Percentiles rank a stretch among this genome's conserved stretches.
These are phyloP conservation scores for Terfezia claveryi DNA, from an alignment of 495 filamentous ascomycete genomes.

Conservation along the genomic window DNA sequence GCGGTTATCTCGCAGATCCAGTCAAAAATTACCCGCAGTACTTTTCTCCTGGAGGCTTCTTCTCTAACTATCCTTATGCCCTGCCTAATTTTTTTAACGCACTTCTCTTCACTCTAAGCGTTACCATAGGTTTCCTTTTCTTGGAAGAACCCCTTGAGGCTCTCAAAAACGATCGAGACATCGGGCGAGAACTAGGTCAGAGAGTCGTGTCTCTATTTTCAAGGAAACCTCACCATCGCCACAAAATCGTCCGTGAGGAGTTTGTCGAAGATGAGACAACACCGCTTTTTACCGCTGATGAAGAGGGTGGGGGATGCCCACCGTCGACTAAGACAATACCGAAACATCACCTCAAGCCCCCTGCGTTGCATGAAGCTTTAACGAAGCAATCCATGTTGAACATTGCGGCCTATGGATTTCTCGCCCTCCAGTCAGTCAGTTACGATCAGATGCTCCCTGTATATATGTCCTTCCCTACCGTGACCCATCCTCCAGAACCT, in stretches of 20 bases:
- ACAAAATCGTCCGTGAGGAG: slow-evolving; percentile 18
- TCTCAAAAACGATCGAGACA: slow-evolving; percentile 26
- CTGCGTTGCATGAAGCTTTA: slow-evolving; percentile 44
- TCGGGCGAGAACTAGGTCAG: slow-evolving; percentile 28
- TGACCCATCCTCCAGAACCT: slow-evolving; percentile 17
- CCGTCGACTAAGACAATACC: slow-evolving; percentile 17
- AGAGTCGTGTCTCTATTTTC: slow-evolving; percentile 22
- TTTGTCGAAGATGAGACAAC: slow-evolving; percentile 16
- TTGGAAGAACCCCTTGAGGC: slow-evolving; percentile 38
- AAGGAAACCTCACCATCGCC: slow-evolving; percentile 16
- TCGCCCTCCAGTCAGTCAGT: slow-evolving; percentile 52
- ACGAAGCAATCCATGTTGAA: slow-evolving; percentile 54
- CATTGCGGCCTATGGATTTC: slow-evolving; percentile 31
- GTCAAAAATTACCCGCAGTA: slow-evolving; percentile 41
- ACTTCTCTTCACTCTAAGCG: slow-evolving; percentile 47
- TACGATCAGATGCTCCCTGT: slow-evolving; percentile 56
- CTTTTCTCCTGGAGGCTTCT: slow-evolving; percentile 43
- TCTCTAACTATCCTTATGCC: slow-evolving; percentile 54
- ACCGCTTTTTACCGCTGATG: slow-evolving; percentile 15
- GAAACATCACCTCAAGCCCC: slow-evolving; percentile 13
- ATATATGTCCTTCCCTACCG: slow-evolving; percentile 38
- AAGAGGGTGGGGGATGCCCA: slow-evolving; percentile 1
- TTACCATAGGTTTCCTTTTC: slow-evolving; percentile 43
- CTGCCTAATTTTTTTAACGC: slow-evolving; percentile 64
- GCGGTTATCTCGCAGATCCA: slow-evolving; percentile 64